Base-by-base conservation (phyloP, 164 flowering plant species). In the Annona cherimola region DNA sequence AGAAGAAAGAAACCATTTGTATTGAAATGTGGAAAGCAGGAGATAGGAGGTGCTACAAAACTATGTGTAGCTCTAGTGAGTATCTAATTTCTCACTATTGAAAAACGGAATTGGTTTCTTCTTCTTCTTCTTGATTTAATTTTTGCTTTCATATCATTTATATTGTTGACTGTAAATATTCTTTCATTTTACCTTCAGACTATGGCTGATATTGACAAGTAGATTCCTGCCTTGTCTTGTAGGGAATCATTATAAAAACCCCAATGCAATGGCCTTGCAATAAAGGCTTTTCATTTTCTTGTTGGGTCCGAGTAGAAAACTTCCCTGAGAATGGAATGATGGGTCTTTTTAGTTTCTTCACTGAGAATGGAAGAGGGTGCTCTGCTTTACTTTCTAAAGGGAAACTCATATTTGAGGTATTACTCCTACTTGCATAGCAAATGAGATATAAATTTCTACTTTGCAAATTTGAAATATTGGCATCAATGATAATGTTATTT, bases 271-370 rank as follows among this genome's bases (percentile, higher is more conserved):
- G 97, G 99, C 99, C 99, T 77, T 79, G 80, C 70, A 86, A 80
- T 71, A 92, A 86, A 79, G 99, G 99, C n/a, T 90, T 92, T 81
- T 88, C 98, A 26, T 93, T 96, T 83, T 87, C 95, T 7, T 96
- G 99, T 77, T 96, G 99, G 99, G 83, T 90, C 57, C 86, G 99
- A 83, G 87, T 96, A 64, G 98, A 96, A 82, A 85, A 76, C 76
- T 92, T 88, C 61, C 97, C 97, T 8, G 78, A 80, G 68, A 76
- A 42, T 83, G 96, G 98, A 73, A 76, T 85, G 42, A 85, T 96
- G 91, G 92, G 94, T 55, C 93, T 96, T 45, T 96, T 96, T 72
- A 82, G 87, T 83, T 96, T 96, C 80, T 88, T 89, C 11, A 77
- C 97, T 65, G 98, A 92, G 78, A 88, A 81, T 82, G 97, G 97